Evolutionary conservation across 1,284 basidiomycete genomes (phyloP).

Genomic region (Sphaerobolus stellatus): DNA sequence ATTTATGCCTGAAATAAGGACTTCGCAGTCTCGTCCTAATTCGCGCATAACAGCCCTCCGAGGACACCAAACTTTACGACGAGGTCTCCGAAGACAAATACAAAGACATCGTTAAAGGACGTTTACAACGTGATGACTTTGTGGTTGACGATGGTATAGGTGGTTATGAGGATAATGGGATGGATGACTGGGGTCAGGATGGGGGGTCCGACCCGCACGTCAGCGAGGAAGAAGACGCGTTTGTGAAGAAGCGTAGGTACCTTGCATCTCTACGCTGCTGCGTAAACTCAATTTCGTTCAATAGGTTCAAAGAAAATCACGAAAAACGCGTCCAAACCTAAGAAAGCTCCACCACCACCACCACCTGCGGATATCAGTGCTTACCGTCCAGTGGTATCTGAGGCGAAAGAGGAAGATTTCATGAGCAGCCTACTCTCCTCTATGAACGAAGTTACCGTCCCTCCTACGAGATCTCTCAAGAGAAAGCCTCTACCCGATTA

Average conservation of each 20-base stretch:
- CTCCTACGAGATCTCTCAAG: conserved; percentile 52
- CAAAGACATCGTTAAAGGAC: conserved; percentile 77
- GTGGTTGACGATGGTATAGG: conserved; percentile 91
- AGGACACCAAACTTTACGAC: conserved; percentile 83
- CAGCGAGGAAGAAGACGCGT: conserved; percentile 43
- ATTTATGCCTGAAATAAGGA: not conserved
- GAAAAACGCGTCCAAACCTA: conserved; percentile 33
- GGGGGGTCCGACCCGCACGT: conserved; percentile 31
- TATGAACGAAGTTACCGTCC: conserved; percentile 52
- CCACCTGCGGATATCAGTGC: conserved; percentile 64
- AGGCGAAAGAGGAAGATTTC: conserved; percentile 81
- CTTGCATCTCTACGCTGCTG: too few relatives aligned
- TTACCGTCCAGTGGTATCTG: conserved; percentile 74
- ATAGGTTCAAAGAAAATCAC: conserved; percentile 48
- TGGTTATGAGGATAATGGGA: conserved; percentile 95
- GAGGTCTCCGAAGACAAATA: conserved; percentile 94
- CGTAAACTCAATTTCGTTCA: too few relatives aligned
- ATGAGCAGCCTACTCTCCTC: conserved; percentile 75
- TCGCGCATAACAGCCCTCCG: conserved; percentile 45
- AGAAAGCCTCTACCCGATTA: conserved; percentile 67
- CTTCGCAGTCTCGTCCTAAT: not conserved
- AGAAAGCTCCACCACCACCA: conserved; percentile 49
- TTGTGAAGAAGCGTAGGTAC: conserved; percentile 33
- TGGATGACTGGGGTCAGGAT: conserved; percentile 84
- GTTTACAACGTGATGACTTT: conserved; percentile 92